Conservation (phyloP, 192 early-diverging fungal species). For the Podila horticola region DNA sequence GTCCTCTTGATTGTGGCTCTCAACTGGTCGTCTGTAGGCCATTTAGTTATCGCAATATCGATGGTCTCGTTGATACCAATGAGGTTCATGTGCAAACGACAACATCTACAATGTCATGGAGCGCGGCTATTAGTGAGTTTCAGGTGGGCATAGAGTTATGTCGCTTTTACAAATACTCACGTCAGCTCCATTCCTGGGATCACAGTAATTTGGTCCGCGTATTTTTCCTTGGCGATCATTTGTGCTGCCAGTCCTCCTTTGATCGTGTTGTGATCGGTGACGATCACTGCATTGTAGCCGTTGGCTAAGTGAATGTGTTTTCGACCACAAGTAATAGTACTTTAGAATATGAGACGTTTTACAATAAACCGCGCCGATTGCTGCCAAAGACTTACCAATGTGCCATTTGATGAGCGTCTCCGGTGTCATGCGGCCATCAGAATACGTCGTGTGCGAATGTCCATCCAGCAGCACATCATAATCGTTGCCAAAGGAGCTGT, state of each 20-base stretch:
- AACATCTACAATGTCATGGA: conserved; percentile 49
- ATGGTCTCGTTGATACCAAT: conserved; percentile 71
- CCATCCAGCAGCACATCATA: conserved; percentile 72
- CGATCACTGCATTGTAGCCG: conserved; percentile 75
- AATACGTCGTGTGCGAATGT: conserved; percentile 71
- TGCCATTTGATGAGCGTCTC: conserved; percentile 70
- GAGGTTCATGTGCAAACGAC: conserved; percentile 79
- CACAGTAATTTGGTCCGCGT: conserved; percentile 63
- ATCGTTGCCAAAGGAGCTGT: conserved; percentile 28
- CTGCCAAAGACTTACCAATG: conserved; percentile 55
- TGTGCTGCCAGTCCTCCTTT: conserved; percentile 69
- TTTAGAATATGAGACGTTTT: conserved; percentile 4
- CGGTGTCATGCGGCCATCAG: conserved; percentile 68
- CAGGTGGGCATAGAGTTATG: too few relatives aligned
- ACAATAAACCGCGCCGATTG: not conserved
- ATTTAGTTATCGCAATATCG: conserved; percentile 50
- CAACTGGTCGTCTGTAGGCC: conserved; percentile 71
- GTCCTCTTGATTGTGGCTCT: conserved; percentile 63
- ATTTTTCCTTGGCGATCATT: conserved; percentile 61
- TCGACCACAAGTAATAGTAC: not conserved
- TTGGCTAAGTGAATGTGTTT: conserved; percentile 56
- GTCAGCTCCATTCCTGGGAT: conserved; percentile 76
- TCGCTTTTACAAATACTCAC: conserved; percentile 28
- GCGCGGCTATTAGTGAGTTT: too few relatives aligned
- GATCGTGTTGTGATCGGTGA: conserved; percentile 78